Conservation (phyloP, 805 yeast genomes). For the Candida rishiriensis region DNA sequence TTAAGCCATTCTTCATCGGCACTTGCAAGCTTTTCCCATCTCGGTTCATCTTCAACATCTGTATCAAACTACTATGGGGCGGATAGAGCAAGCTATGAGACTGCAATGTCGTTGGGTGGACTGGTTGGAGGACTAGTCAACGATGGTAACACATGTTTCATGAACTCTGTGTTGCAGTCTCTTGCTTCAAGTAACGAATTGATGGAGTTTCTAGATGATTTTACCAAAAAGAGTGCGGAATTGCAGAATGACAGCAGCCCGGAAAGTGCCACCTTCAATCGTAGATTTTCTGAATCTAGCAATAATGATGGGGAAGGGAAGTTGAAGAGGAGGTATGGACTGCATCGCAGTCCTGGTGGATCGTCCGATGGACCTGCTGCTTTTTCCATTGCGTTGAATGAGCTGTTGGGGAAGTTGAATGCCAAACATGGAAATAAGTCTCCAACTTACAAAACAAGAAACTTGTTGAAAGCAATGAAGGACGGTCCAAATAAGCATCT, state of each 20-base stretch:
- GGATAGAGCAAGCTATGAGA: constrained; percentile 13
- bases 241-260: too few relatives aligned
- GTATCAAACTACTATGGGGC: background rate
- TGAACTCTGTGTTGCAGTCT: constrained; percentile 86
- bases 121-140: constrained; percentile 80
- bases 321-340: background rate
- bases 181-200: constrained; percentile 70
- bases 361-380: constrained; percentile 4
- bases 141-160: constrained; percentile 92
- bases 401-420: constrained; percentile 53
- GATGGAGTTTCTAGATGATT: constrained; percentile 48
- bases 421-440: constrained; percentile 47
- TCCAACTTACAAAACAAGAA: constrained; percentile 58
- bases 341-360: background rate
- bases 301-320: constrained; percentile 11
- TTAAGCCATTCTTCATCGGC: constrained; percentile 14
- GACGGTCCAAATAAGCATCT: constrained; percentile 76
- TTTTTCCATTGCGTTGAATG: constrained; percentile 52
- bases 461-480: constrained; percentile 61
- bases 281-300: constrained; percentile 5
- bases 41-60: background rate
- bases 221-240: constrained; percentile 15
- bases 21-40: constrained; percentile 4
- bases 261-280: too few relatives aligned
- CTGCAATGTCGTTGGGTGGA: constrained; percentile 61